Percentiles rank a stretch among this genome's conserved stretches.
Evolutionary conservation across 257 asterid species (phyloP).

Genomic region (Nemophila menziesii): DNA sequence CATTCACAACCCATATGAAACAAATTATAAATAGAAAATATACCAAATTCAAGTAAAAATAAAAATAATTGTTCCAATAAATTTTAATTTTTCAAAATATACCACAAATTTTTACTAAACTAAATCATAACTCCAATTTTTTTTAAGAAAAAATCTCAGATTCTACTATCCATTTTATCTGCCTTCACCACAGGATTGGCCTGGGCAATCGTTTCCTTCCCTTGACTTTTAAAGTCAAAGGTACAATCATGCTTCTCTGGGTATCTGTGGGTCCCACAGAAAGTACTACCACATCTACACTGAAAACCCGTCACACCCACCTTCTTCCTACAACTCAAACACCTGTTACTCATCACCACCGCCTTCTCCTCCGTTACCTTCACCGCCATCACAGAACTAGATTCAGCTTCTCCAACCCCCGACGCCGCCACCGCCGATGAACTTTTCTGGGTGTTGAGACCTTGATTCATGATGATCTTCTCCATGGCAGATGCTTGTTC

Average conservation of each 20-base stretch:
- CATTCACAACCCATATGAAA: no score
- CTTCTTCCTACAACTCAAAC: slow-evolving; percentile 28
- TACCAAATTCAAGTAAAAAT: neutral
- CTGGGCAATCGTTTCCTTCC: slow-evolving; percentile 22
- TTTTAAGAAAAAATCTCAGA: slow-evolving; percentile 1
- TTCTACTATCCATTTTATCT: slow-evolving; percentile 20
- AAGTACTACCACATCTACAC: slow-evolving; percentile 39
- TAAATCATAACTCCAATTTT: neutral
- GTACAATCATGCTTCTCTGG: slow-evolving; percentile 37
- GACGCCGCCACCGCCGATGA: slow-evolving; percentile 1
- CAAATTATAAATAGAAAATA: no score
- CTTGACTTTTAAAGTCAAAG: slow-evolving; percentile 32
- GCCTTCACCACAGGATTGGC: slow-evolving; percentile 40
- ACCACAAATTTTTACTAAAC: no score
- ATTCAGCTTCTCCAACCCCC: neutral
- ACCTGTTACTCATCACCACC: slow-evolving; percentile 15
- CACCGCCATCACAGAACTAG: slow-evolving; percentile 4
- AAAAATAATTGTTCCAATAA: no score
- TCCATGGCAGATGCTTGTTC: slow-evolving; percentile 23
- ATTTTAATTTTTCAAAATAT: no score
- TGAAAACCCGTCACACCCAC: slow-evolving; percentile 30
- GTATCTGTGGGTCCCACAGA: slow-evolving; percentile 39
- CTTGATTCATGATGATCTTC: slow-evolving; percentile 15
- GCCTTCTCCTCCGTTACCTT: neutral
- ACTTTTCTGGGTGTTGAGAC: neutral